phyloP scores from a whole-genome alignment of 257 asterid species.

The Nicotiana obtusifolia region DNA sequence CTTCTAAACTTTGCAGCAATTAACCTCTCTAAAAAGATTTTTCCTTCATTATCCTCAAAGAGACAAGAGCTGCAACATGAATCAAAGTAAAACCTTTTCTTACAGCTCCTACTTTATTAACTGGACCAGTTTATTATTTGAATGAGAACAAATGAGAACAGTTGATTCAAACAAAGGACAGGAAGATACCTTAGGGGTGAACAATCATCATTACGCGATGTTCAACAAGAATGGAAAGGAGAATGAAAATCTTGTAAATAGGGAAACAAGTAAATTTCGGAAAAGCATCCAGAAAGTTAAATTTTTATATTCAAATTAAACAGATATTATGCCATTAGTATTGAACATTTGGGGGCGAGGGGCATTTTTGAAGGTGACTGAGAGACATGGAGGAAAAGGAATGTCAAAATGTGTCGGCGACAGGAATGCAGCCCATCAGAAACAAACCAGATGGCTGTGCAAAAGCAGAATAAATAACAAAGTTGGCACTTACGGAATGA shows the following conservation, averaged over 20 bases:
- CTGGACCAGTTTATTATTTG: background rate
- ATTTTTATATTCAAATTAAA: background rate
- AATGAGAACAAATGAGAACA: background rate
- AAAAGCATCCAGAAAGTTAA: background rate
- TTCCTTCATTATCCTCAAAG: slow-evolving; percentile 2
- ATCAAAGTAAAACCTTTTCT: slow-evolving; percentile 3
- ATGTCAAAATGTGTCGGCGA: background rate
- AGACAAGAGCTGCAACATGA: slow-evolving; percentile 3
- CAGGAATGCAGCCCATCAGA: background rate
- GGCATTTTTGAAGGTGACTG: background rate
- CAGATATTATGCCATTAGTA: background rate
- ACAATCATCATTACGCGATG: background rate
- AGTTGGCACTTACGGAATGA: slow-evolving; percentile 72
- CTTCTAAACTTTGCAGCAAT: background rate
- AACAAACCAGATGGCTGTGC: background rate
- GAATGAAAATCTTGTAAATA: background rate
- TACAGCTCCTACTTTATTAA: background rate
- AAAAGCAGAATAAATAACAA: background rate
- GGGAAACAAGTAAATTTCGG: background rate
- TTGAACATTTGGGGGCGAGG: background rate
- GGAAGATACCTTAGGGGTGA: background rate
- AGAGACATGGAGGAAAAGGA: background rate
- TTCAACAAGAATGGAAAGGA: background rate
- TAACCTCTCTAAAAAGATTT: background rate
- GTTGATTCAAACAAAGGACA: background rate